Evolutionary conservation across 2,329 filamentous ascomycete species (phyloP).

Genomic region (Fusarium sp.): DNA sequence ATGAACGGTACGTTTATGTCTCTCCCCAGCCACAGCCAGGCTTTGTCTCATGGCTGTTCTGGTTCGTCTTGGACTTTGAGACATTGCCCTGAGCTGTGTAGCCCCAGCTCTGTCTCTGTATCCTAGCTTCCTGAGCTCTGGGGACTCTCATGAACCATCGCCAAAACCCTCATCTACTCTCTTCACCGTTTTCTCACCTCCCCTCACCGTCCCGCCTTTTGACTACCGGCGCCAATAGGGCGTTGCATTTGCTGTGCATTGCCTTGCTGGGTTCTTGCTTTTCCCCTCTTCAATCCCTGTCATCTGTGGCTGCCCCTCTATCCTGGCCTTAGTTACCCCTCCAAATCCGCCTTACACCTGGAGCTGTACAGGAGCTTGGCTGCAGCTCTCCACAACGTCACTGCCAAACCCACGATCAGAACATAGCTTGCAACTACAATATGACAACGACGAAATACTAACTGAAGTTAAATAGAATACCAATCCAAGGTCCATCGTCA

Average conservation of each 20-base stretch:
- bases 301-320: conserved; percentile 25
- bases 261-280: not conserved
- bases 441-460: not conserved
- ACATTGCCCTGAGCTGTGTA: not conserved
- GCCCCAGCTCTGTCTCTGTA: not conserved
- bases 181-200: conserved; percentile 37
- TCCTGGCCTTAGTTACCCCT: conserved; percentile 27
- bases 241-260: conserved; percentile 9
- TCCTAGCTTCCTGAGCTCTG: not conserved
- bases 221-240: conserved; percentile 31
- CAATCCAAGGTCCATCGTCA: conserved; percentile 87
- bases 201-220: conserved; percentile 40
- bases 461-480: conserved; percentile 67
- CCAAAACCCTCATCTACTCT: conserved; percentile 14
- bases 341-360: conserved; percentile 31
- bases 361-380: conserved; percentile 18
- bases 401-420: conserved; percentile 9
- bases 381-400: conserved; percentile 39
- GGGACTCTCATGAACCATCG: not conserved
- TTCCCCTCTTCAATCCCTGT: conserved; percentile 28
- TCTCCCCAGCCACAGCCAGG: not conserved
- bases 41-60: not conserved
- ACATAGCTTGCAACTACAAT: not conserved
- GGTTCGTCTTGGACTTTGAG: not conserved
- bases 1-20: conserved; percentile 59